phyloP scores from a whole-genome alignment of 345 rosid species.

The Abelmoschus esculentus region DNA sequence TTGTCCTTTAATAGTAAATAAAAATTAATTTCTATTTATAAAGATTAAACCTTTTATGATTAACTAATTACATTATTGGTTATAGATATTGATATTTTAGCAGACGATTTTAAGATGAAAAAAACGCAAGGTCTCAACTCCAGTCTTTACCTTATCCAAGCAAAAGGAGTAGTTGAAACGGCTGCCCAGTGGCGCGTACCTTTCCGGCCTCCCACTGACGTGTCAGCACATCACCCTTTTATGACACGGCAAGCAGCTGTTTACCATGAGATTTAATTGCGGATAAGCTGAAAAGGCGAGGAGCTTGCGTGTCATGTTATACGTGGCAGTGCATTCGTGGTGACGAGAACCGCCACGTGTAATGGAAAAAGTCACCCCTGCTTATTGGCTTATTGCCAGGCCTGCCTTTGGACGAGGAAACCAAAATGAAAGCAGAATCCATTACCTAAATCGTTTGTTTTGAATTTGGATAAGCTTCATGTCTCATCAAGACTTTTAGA shows the following conservation, averaged over 20 bases:
- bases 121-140: no score
- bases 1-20: no score
- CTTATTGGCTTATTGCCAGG: no score
- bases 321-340: conserved; percentile 26
- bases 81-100: no score
- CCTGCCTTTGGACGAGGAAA: conserved; percentile 31
- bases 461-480: conserved; percentile 28
- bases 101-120: no score
- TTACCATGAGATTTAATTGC: conserved; percentile 21
- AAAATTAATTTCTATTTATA: no score
- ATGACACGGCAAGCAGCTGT: conserved; percentile 25
- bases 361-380: not conserved
- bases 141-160: no score
- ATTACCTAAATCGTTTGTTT: not conserved
- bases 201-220: no score
- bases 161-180: no score
- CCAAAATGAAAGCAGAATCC: conserved; percentile 2
- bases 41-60: no score
- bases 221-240: not conserved
- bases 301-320: conserved; percentile 27
- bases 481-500: conserved; percentile 16
- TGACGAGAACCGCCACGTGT: conserved; percentile 23
- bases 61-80: no score
- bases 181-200: no score
- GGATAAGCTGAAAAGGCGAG: conserved; percentile 33